Conservation (phyloP, 805 yeast species). For the Torulaspora franciscae region DNA sequence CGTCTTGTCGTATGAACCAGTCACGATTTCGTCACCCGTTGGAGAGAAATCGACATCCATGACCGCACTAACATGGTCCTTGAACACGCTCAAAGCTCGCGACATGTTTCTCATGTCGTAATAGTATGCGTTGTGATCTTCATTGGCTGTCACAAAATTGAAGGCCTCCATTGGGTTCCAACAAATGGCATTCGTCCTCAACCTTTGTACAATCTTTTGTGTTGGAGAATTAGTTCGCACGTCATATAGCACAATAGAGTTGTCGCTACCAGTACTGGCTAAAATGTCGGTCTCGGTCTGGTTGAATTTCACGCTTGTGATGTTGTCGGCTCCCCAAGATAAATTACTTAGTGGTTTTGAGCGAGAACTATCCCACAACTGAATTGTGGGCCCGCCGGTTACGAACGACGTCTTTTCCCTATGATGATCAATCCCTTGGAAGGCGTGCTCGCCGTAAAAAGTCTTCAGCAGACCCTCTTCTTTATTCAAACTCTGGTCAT, state of each 20-base stretch:
- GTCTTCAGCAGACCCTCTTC: constrained; percentile 66
- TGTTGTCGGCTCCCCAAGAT: constrained; percentile 96
- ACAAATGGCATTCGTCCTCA: constrained; percentile 78
- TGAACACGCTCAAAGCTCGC: constrained; percentile 75
- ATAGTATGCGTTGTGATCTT: constrained; percentile 88
- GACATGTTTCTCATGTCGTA: constrained; percentile 95
- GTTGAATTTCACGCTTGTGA: constrained; percentile 77
- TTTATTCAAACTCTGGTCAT: constrained; percentile 34
- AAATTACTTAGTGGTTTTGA: constrained; percentile 70
- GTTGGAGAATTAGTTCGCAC: constrained; percentile 86
- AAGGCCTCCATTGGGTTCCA: constrained; percentile 99
- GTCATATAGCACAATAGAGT: constrained; percentile 86
- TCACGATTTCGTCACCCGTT: constrained; percentile 92
- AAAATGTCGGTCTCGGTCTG: constrained; percentile 82
- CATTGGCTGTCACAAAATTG: constrained; percentile 85
- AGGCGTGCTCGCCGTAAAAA: constrained; percentile 76
- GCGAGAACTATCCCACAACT: constrained; percentile 87
- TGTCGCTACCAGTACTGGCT: constrained; percentile 88
- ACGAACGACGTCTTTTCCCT: constrained; percentile 67
- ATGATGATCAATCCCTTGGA: constrained; percentile 84
- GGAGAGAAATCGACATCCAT: constrained; percentile 94
- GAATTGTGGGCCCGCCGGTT: constrained; percentile 86
- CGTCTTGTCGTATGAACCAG: constrained; percentile 94
- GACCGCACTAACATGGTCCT: constrained; percentile 95
- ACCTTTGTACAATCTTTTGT: constrained; percentile 76